Percentiles rank a stretch among this genome's conserved stretches.
phyloP scores from a whole-genome alignment of 208 protist genomes.

The Borovskyia barvae region DNA sequence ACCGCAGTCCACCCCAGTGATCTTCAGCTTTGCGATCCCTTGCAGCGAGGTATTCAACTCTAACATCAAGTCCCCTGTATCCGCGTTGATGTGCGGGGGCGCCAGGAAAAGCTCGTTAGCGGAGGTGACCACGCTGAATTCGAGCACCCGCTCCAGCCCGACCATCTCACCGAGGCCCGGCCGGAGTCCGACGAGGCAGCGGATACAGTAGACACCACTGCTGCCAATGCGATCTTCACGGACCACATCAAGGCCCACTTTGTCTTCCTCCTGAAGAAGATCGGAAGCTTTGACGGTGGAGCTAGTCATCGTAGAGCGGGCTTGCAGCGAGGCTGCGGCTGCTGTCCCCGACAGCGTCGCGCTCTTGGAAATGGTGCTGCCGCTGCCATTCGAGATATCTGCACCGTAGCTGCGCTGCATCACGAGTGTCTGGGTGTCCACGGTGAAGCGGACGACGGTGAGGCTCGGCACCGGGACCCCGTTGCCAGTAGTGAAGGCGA shows the following conservation, averaged over 20 bases:
- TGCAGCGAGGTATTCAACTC: slow-evolving; percentile 52
- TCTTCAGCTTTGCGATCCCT: slow-evolving; percentile 33
- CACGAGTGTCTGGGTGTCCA: slow-evolving; percentile 30
- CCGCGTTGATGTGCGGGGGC: slow-evolving; percentile 36
- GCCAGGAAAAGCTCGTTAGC: slow-evolving; percentile 36
- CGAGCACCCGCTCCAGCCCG: slow-evolving; percentile 60
- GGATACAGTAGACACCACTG: slow-evolving; percentile 40
- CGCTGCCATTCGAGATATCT: slow-evolving; percentile 1
- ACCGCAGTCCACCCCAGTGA: slow-evolving; percentile 54
- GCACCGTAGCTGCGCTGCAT: slow-evolving; percentile 19
- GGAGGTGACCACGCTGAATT: slow-evolving; percentile 47
- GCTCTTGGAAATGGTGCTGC: not conserved
- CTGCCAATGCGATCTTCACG: slow-evolving; percentile 29
- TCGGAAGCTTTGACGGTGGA: too few species aligned
- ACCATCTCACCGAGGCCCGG: slow-evolving; percentile 55
- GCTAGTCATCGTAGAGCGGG: not conserved
- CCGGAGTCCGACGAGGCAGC: slow-evolving; percentile 45
- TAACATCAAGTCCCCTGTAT: slow-evolving; percentile 39
- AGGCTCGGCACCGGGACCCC: slow-evolving; percentile 26
- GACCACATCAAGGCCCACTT: slow-evolving; percentile 13
- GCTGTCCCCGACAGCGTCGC: not conserved
- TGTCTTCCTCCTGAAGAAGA: slow-evolving; percentile 13
- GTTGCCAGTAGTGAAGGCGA: slow-evolving; percentile 45
- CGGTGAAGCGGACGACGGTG: slow-evolving; percentile 12
- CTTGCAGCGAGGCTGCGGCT: not conserved